phyloP scores from a whole-genome alignment of 352 stramenopile species.

The Phytopythium kandeliae region DNA sequence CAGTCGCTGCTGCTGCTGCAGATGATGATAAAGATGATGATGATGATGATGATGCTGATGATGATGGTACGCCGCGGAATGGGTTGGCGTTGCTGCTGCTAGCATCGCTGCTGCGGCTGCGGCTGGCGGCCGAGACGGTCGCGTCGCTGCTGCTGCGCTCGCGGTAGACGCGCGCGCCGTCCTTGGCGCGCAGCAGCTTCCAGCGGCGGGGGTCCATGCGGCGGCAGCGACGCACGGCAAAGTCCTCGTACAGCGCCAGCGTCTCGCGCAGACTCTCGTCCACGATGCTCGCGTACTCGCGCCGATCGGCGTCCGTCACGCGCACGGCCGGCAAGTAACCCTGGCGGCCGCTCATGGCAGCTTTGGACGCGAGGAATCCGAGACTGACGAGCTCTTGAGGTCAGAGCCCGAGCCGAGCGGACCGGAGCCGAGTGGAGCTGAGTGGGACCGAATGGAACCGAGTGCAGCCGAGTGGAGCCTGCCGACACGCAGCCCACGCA shows the following conservation, averaged over 20 bases:
- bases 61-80: too few species aligned
- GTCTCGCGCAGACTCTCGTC: constrained; percentile 30
- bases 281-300: constrained; percentile 24
- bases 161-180: constrained; percentile 25
- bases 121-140: not conserved
- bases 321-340: constrained; percentile 14
- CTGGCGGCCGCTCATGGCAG: not conserved
- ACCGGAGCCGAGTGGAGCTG: too few species aligned
- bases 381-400: too few species aligned
- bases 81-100: constrained; percentile 3
- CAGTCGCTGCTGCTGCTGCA: not conserved
- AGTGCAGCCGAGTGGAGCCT: too few species aligned
- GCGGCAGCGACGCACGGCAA: constrained; percentile 20
- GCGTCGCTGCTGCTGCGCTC: constrained; percentile 19
- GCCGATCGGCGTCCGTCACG: constrained; percentile 23
- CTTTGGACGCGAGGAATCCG: too few species aligned
- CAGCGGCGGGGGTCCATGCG: constrained; percentile 21
- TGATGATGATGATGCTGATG: too few species aligned
- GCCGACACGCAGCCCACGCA: too few species aligned
- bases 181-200: constrained; percentile 28
- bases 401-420: too few species aligned
- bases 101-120: too few species aligned
- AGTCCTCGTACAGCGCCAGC: constrained; percentile 34
- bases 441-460: too few species aligned
- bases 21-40: too few species aligned